Evolutionary conservation across 768 basidiomycete species (phyloP).

Genomic region (Leccinum incarnatum): DNA sequence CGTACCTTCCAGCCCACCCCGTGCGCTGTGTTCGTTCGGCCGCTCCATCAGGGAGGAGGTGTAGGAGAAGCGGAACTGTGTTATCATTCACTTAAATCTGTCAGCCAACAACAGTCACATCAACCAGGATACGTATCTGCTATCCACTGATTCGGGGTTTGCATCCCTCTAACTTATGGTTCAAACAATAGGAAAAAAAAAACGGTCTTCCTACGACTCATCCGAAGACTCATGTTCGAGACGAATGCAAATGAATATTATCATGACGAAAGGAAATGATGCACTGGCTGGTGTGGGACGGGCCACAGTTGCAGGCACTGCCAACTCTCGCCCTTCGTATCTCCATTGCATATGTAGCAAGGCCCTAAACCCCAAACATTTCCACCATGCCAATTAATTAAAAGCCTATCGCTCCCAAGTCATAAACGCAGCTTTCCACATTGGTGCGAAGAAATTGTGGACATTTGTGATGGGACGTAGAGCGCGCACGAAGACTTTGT

Average conservation of each 20-base stretch:
- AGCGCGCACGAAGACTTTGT: neutral
- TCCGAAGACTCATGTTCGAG: neutral
- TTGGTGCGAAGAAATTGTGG: neutral
- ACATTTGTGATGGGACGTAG: neutral
- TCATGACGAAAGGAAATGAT: neutral
- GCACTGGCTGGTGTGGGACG: too few species aligned
- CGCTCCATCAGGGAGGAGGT: neutral
- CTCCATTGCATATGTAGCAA: neutral
- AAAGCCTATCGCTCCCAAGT: neutral
- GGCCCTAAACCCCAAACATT: neutral
- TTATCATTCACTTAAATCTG: neutral
- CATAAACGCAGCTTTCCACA: neutral
- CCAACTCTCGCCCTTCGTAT: too few species aligned
- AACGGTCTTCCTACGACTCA: neutral
- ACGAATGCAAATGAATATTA: neutral
- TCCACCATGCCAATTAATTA: neutral
- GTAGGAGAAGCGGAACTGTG: neutral
- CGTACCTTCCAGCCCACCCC: too few species aligned
- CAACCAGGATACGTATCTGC: neutral
- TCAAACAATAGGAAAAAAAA: neutral
- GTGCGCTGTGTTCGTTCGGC: too few species aligned
- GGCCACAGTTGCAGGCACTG: too few species aligned
- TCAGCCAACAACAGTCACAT: neutral
- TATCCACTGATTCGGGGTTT: neutral
- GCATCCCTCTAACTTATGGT: neutral